phyloP scores from a whole-genome alignment of 2,329 filamentous ascomycete genomes.

The Pseudopyrenochaeta lycopersici region DNA sequence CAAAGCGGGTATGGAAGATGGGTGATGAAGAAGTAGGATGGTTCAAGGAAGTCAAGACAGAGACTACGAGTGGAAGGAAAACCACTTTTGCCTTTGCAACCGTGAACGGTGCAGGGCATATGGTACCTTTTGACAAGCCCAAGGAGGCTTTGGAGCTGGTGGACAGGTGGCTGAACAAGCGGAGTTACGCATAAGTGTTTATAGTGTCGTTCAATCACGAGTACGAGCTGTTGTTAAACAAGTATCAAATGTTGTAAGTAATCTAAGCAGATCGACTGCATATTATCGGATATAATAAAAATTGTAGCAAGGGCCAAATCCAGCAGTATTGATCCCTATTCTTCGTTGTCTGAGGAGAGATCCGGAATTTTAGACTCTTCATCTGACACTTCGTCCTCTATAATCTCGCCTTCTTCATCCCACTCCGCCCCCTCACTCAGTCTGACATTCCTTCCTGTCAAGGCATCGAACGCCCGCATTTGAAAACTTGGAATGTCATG shows the following conservation, averaged over 20 bases:
- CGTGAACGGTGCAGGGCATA: constrained; percentile 54
- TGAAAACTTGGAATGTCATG: constrained; percentile 23
- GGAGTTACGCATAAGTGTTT: constrained; percentile 36
- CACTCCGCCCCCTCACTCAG: constrained; percentile 26
- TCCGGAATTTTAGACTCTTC: constrained; percentile 24
- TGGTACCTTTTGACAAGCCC: constrained; percentile 50
- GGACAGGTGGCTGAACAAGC: constrained; percentile 37
- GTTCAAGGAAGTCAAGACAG: constrained; percentile 46
- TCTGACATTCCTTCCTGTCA: constrained; percentile 23
- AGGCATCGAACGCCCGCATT: constrained; percentile 29
- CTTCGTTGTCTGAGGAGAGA: constrained; percentile 21
- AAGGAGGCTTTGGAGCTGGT: constrained; percentile 42
- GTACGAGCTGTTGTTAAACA: background rate
- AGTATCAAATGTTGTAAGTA: too few species aligned
- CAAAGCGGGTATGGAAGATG: constrained; percentile 35
- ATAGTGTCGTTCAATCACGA: background rate
- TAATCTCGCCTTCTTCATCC: constrained; percentile 30
- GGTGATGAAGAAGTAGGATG: constrained; percentile 38
- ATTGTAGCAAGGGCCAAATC: too few species aligned
- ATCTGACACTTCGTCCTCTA: constrained; percentile 27
- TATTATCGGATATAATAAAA: too few species aligned
- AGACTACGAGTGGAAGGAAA: constrained; percentile 34
- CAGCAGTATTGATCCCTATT: too few species aligned
- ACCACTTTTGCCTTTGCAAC: constrained; percentile 47
- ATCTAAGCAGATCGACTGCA: too few species aligned